phyloP scores from a whole-genome alignment of 164 flowering plant genomes.

The Brasenia schreberi region DNA sequence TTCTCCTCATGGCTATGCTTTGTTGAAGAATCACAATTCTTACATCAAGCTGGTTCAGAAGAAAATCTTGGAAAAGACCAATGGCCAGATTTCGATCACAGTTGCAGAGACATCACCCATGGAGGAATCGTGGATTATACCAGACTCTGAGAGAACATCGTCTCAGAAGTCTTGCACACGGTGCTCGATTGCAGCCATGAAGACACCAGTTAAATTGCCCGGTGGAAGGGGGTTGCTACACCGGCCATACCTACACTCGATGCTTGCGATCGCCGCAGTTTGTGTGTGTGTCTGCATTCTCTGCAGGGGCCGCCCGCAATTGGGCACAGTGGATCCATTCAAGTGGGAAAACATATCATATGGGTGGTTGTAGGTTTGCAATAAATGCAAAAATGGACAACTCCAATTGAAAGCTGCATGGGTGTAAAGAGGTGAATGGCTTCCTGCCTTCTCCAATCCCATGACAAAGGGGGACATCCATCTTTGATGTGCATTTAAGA shows the following conservation, averaged over 20 bases:
- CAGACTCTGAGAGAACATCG: too few relatives aligned
- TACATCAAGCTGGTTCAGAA: conserved; percentile 59
- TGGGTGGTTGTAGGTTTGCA: conserved; percentile 17
- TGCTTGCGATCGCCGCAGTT: conserved; percentile 80
- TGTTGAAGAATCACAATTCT: conserved; percentile 44
- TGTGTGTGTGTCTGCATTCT: conserved; percentile 84
- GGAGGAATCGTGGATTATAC: neutral
- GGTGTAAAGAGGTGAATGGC: too few relatives aligned
- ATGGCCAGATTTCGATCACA: conserved; percentile 47
- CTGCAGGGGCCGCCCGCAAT: conserved; percentile 42
- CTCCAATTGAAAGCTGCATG: too few relatives aligned
- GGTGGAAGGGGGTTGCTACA: conserved; percentile 51
- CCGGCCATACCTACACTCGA: conserved; percentile 61
- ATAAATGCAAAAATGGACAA: too few relatives aligned
- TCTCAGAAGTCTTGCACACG: conserved; percentile 31
- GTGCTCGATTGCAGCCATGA: conserved; percentile 25
- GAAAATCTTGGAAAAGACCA: conserved; percentile 45
- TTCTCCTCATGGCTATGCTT: conserved; percentile 65
- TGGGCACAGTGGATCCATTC: conserved; percentile 42
- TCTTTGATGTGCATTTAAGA: too few relatives aligned
- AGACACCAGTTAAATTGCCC: conserved; percentile 18
- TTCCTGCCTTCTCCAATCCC: too few relatives aligned
- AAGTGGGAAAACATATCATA: conserved; percentile 55
- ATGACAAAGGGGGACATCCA: too few relatives aligned
- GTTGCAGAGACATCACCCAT: conserved; percentile 16